Evolutionary conservation across 805 yeast species (phyloP), one percentile per base, ranked within the genome.

Genomic region (Wickerhamiella sergipiensis): DNA sequence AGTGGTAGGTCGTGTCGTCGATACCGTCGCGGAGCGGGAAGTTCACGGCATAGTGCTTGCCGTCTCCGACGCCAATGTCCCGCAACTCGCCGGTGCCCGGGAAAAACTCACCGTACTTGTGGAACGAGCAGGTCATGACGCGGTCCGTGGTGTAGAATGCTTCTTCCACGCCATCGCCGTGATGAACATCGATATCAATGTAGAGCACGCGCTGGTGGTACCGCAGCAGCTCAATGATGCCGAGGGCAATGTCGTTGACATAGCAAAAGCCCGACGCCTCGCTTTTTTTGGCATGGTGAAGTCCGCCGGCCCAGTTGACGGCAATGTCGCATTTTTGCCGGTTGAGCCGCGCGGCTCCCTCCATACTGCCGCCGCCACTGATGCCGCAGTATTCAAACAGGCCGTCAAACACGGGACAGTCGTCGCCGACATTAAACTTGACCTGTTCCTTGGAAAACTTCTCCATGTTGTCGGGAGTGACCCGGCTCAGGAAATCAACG

Each of bases 91-190:
- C 98, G 0, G 98, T 90, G 13, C 96, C 97, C 2, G 98, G 98
- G 75, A 90, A 90, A 64, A 87, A 90, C 66, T 87, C 92, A 19
- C 97, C 97, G 66, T 82, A 90, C 68, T 88, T 90, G 73, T 89
- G 97, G 74, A 89, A 89, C 10, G 94, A 83, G 58, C 89, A 89
- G 0, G 97, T 89, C 96, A 89, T 88, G 45, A 89, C 97, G 53
- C 97, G 72, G 66, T 89, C 97, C 1, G 96, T 85, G 17, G 92
- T 78, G 69, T 90, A 85, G 63, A 90, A 90, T 0, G 97, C 97
- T 67, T 90, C 97, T 66, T 90, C 95, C 18, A 90, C 97, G 57
- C 97, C 97, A 67, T 90, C 97, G 45, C 97, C 97, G 63, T 90
- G 97, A 66, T 90, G 97, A 13, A 90, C 77, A 66, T 90, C 97